Conservation (phyloP, 2,329 filamentous ascomycete genomes). For the Stemphylium vesicarium region DNA sequence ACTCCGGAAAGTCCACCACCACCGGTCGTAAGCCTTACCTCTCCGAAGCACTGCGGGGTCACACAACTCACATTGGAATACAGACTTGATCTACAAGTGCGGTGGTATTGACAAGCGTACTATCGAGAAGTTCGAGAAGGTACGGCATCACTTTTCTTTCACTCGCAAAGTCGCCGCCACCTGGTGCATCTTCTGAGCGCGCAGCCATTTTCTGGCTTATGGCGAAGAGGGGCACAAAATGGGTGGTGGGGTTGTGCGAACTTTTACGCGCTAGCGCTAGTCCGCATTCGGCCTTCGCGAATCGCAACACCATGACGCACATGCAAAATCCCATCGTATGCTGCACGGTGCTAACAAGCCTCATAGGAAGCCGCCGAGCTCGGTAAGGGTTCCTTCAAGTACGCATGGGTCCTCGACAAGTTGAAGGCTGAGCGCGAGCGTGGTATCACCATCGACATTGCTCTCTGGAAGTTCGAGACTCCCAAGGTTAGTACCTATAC, state of each 20-base stretch:
- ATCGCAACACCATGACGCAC: conserved; percentile 44
- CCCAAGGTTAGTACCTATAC: too few species aligned
- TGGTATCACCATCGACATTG: conserved; percentile 99
- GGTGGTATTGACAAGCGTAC: conserved; percentile 99
- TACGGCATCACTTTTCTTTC: conserved; percentile 56
- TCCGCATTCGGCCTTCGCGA: conserved; percentile 37
- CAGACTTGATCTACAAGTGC: conserved; percentile 99
- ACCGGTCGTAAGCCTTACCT: conserved; percentile 70
- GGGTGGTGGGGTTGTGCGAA: conserved; percentile 50
- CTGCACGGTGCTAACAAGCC: conserved; percentile 41
- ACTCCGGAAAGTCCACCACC: conserved; percentile 99
- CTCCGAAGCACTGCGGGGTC: conserved; percentile 36
- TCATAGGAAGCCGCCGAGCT: conserved; percentile 94
- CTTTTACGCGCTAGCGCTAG: conserved; percentile 48
- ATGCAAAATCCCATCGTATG: conserved; percentile 6
- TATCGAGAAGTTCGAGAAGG: conserved; percentile 99
- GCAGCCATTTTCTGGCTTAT: conserved; percentile 43
- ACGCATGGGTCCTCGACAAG: conserved; percentile 99
- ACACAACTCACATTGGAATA: conserved; percentile 58
- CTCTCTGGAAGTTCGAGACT: conserved; percentile 99
- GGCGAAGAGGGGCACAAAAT: conserved; percentile 47
- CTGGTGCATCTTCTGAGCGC: conserved; percentile 27
- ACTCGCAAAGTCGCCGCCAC: conserved; percentile 11
- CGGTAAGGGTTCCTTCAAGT: conserved; percentile 99
- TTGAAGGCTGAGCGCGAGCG: conserved; percentile 99